Conservation (phyloP, 1,284 basidiomycete species). For the Apiotrichum veenhuisii region DNA sequence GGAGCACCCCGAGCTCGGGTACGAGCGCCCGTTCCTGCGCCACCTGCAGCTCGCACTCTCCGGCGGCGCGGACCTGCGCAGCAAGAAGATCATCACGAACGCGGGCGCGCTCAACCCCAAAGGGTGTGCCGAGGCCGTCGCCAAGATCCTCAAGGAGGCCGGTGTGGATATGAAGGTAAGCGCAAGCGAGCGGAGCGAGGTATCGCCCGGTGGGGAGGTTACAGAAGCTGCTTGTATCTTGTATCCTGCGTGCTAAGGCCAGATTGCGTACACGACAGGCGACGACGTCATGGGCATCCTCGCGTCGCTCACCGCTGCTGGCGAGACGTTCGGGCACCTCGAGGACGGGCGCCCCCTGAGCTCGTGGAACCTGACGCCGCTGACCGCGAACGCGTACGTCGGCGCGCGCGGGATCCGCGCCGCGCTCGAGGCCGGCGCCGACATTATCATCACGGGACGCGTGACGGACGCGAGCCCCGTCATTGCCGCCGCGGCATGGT, state of each 20-base stretch:
- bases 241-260: not conserved
- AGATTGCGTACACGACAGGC: conserved; percentile 16
- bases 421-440: conserved; percentile 21
- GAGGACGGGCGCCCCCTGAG: conserved; percentile 6
- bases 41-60: conserved; percentile 16
- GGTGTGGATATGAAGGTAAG: conserved; percentile 4
- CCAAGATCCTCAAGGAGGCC: conserved; percentile 1
- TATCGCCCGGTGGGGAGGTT: too few relatives aligned
- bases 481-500: conserved; percentile 26
- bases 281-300: conserved; percentile 14
- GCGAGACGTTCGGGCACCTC: conserved; percentile 17
- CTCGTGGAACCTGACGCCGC: conserved; percentile 14
- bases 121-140: conserved; percentile 14
- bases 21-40: conserved; percentile 19
- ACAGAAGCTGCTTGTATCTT: not conserved
- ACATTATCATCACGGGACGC: conserved; percentile 29
- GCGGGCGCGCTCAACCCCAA: conserved; percentile 23
- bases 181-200: too few relatives aligned
- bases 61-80: conserved; percentile 7
- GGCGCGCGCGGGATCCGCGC: conserved; percentile 13
- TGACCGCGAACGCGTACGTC: conserved; percentile 15
- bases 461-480: conserved; percentile 26
- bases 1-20: conserved; percentile 15
- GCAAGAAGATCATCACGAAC: conserved; percentile 22
- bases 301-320: not conserved